These are phyloP conservation scores for Colletotrichum sp. DNA, from an alignment of 2,329 filamentous ascomycete species.

Conservation along the genomic window DNA sequence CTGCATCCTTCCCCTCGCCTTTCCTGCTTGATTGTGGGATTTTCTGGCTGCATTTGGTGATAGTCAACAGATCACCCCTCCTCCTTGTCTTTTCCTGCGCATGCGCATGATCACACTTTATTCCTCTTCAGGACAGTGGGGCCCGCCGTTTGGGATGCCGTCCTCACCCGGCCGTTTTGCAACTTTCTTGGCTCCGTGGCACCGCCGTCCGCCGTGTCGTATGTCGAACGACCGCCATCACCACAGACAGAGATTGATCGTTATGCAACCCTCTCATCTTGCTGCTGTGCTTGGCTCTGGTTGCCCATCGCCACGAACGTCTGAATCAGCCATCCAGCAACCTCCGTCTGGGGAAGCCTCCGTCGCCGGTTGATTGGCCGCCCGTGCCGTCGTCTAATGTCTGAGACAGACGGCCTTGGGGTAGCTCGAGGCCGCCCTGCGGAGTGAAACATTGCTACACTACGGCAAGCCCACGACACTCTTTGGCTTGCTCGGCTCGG, in stretches of 20 bases:
- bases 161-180: background rate
- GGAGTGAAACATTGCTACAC: slow-evolving; percentile 6
- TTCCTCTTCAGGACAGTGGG: background rate
- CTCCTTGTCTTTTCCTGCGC: slow-evolving; percentile 1
- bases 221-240: background rate
- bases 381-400: slow-evolving; percentile 2
- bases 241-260: background rate
- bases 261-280: background rate
- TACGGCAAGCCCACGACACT: background rate
- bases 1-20: background rate
- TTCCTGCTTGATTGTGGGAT: background rate
- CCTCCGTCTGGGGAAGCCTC: background rate
- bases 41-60: background rate
- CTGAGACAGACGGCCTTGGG: slow-evolving; percentile 9
- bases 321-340: background rate
- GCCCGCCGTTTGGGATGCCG: background rate
- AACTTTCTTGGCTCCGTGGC: background rate
- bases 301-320: background rate
- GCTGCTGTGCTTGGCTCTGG: background rate
- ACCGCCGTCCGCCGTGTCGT: background rate
- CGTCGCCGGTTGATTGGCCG: background rate
- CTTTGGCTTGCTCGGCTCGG: background rate
- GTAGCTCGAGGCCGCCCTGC: background rate
- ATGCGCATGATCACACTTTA: slow-evolving; percentile 15
- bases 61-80: background rate